Conservation (phyloP, 345 rosid genomes). For the Cardamine resedifolia region DNA sequence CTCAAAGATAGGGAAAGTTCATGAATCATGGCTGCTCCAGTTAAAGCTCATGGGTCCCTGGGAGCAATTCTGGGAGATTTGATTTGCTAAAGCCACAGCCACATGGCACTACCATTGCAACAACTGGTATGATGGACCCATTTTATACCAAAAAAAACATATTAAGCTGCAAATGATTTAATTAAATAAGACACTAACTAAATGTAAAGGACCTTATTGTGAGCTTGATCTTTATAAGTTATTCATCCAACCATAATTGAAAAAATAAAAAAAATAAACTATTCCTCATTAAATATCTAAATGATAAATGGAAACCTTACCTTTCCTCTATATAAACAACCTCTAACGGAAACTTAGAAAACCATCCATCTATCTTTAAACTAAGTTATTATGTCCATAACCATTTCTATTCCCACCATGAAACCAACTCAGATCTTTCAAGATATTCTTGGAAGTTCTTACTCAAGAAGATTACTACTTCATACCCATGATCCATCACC, state of each 20-base stretch:
- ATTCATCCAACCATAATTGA: slow-evolving; percentile 18
- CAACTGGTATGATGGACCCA: slow-evolving; percentile 36
- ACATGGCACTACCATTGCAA: slow-evolving; percentile 34
- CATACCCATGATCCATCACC: slow-evolving; percentile 15
- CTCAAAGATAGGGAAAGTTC: slow-evolving; percentile 21
- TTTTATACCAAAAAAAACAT: slow-evolving; percentile 18
- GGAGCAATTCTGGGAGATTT: slow-evolving; percentile 31
- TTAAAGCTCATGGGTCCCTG: slow-evolving; percentile 37
- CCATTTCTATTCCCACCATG: slow-evolving; percentile 19
- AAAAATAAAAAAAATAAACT: neutral
- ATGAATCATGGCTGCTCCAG: slow-evolving; percentile 17
- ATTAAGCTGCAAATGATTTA: slow-evolving; percentile 17
- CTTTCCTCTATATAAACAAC: slow-evolving; percentile 33
- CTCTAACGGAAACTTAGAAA: slow-evolving; percentile 18
- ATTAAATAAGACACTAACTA: slow-evolving; percentile 8
- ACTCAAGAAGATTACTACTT: slow-evolving; percentile 32
- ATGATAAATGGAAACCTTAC: slow-evolving; percentile 15
- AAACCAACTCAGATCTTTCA: slow-evolving; percentile 23
- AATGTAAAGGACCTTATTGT: slow-evolving; percentile 16
- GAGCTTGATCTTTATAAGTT: slow-evolving; percentile 20
- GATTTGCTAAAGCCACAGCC: slow-evolving; percentile 39
- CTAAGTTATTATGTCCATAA: slow-evolving; percentile 24
- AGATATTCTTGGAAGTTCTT: slow-evolving; percentile 32
- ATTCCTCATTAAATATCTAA: slow-evolving; percentile 24
- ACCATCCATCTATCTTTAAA: slow-evolving; percentile 29